Conservation (phyloP, 2,329 filamentous ascomycete species). For the Fusarium duplospermum region DNA sequence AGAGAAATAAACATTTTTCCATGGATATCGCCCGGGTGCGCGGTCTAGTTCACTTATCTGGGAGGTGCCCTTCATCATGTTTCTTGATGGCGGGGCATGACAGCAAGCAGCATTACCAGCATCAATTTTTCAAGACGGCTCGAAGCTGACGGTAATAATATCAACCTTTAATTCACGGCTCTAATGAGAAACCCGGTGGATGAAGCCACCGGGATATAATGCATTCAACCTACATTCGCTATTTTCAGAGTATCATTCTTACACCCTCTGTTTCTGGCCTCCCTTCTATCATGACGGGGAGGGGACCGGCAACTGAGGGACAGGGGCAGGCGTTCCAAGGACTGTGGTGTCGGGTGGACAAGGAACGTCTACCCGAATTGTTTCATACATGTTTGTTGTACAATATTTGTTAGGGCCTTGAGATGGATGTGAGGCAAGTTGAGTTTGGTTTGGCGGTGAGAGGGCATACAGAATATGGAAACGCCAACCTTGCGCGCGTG, state of each 20-base stretch:
- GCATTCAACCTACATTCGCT: constrained; percentile 29
- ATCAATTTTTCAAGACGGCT: constrained; percentile 33
- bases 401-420: constrained; percentile 26
- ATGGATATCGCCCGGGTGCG: constrained; percentile 29
- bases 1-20: constrained; percentile 12
- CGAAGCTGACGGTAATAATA: constrained; percentile 40
- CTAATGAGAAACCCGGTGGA: constrained; percentile 38
- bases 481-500: neutral
- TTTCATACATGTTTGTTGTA: constrained; percentile 36
- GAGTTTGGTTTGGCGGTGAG: constrained; percentile 13
- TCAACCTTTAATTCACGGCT: constrained; percentile 38
- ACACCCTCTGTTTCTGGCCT: neutral
- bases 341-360: constrained; percentile 14
- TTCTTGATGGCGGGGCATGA: constrained; percentile 37
- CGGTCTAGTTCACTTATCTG: constrained; percentile 26
- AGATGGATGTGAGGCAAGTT: constrained; percentile 3
- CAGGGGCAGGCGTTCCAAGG: constrained; percentile 17
- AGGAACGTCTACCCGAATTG: neutral
- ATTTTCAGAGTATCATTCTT: constrained; percentile 28
- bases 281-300: neutral
- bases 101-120: constrained; percentile 27
- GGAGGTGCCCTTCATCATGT: constrained; percentile 27
- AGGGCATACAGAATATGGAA: constrained; percentile 1
- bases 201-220: constrained; percentile 32
- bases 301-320: neutral